A percentile compares a stretch with the other conserved stretches of the same genome.
Conservation (phyloP, 2,329 filamentous ascomycete species). For the Alternaria brassicae region DNA sequence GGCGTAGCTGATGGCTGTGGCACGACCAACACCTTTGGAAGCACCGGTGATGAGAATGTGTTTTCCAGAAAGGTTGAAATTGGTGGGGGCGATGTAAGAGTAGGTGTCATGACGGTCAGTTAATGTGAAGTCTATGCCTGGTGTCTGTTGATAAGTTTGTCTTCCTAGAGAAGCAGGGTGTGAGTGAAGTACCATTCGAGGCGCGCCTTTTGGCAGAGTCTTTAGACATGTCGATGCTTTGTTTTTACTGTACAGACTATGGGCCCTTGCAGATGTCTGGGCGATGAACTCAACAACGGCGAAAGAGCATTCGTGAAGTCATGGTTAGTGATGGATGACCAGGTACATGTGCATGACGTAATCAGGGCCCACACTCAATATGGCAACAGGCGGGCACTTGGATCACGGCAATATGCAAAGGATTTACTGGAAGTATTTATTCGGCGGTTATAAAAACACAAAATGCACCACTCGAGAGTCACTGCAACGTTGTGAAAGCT, state of each 20-base stretch:
- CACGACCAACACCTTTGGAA: conserved; percentile 61
- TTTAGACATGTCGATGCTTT: background rate
- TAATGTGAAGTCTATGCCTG: conserved; percentile 18
- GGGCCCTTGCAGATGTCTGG: background rate
- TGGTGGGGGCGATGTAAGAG: conserved; percentile 55
- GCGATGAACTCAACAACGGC: background rate
- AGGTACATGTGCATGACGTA: background rate
- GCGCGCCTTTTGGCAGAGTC: background rate
- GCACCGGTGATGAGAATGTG: conserved; percentile 63
- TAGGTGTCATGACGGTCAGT: conserved; percentile 59
- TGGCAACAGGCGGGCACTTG: background rate
- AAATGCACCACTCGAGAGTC: background rate
- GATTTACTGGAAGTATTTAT: background rate
- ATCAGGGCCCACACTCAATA: background rate
- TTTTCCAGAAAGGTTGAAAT: conserved; percentile 44
- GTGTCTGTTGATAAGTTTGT: background rate
- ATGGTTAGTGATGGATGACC: background rate
- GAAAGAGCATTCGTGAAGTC: background rate
- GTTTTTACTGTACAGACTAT: background rate
- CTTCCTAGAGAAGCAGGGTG: background rate
- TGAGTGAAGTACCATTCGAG: background rate
- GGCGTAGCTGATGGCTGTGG: conserved; percentile 62
- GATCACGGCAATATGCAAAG: background rate
- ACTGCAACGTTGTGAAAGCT: background rate
- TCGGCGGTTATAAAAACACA: background rate